Base-by-base conservation (phyloP, 495 filamentous ascomycete species). In the Coniosporium apollinis region DNA sequence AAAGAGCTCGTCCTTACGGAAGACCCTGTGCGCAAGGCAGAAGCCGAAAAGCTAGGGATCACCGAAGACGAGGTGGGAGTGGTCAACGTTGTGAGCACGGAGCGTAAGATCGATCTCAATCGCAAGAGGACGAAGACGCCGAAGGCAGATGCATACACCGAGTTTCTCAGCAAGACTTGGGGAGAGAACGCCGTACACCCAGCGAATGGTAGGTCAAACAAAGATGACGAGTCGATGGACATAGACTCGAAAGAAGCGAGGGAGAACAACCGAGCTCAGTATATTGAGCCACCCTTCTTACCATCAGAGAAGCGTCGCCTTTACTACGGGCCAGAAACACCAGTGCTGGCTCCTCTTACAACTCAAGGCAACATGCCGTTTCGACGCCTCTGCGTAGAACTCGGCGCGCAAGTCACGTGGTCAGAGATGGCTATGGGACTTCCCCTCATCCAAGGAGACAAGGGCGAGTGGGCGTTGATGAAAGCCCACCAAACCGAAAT, bases 341-440 rank as follows among this genome's bases (percentile, higher is more conserved):
- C 91, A 0, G 69, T 85, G 17, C 66, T 97, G 13, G 89, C 91
- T 2, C 89, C 89, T 28, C 55, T 82, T 32, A 82, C 89, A 0
- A 97, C 89, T 2, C 89, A 94, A 56, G 89, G 89, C n/a, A 97
- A 97, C 46, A 61, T 96, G 19, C 91, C 89, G 1, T 97, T 94
- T 62, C 79, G 89, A 29, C 71, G 91, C 34, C 70, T 97, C n/a
- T 96, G 89, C 48, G 73, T 76, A 0, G 74, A 79, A 34, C 69
- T 94, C 14, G 91, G 89, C 16, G 86, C 89, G 14, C 81, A 93
- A 43, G 60, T 91, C 22, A 97, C 87, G 3, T 96, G 94, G 61
- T 96, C 89, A 0, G 89, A 97, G 51, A 97, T 97, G 89, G 89
- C 91, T 3, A 81, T 96, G 74, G 73, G 83, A 24, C 55, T 92